phyloP scores from a whole-genome alignment of 305 asterid species.

The Fraxinus nigra region DNA sequence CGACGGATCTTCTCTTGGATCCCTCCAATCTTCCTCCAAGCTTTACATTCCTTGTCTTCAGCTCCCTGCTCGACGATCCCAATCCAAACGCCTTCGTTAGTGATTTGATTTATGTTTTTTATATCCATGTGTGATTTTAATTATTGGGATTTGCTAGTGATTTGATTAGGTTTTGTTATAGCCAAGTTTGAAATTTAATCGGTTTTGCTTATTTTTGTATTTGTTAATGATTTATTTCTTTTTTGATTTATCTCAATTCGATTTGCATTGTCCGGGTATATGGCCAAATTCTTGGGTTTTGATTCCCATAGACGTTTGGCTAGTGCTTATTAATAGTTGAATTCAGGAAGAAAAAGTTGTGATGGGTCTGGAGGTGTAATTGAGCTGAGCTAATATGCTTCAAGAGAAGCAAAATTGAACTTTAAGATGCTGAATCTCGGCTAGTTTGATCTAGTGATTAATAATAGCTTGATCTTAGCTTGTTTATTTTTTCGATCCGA shows the following conservation, averaged over 20 bases:
- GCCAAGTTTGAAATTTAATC: not conserved
- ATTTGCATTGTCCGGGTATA: not conserved
- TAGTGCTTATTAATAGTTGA: not conserved
- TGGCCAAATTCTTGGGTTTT: not conserved
- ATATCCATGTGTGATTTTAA: constrained; percentile 15
- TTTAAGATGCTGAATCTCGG: not conserved
- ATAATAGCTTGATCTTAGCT: not conserved
- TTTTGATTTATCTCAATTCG: not conserved
- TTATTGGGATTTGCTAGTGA: constrained; percentile 2
- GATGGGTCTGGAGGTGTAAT: not conserved
- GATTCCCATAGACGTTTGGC: not conserved
- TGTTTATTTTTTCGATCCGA: not conserved
- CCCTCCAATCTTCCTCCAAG: constrained; percentile 37
- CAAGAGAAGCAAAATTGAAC: not conserved
- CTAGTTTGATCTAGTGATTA: not conserved
- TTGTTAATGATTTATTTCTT: not conserved
- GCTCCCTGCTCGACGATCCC: constrained; percentile 52
- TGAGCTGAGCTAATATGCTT: not conserved
- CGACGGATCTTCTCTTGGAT: constrained; percentile 47
- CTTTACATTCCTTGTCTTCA: constrained; percentile 40
- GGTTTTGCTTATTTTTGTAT: not conserved
- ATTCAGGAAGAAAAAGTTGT: not conserved
- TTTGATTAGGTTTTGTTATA: not conserved
- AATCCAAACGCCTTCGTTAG: constrained; percentile 55
- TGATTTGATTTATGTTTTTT: not conserved